These are phyloP conservation scores for Rhynchospora pubera DNA, from an alignment of 176 grass and related monocot species.

Conservation along the genomic window DNA sequence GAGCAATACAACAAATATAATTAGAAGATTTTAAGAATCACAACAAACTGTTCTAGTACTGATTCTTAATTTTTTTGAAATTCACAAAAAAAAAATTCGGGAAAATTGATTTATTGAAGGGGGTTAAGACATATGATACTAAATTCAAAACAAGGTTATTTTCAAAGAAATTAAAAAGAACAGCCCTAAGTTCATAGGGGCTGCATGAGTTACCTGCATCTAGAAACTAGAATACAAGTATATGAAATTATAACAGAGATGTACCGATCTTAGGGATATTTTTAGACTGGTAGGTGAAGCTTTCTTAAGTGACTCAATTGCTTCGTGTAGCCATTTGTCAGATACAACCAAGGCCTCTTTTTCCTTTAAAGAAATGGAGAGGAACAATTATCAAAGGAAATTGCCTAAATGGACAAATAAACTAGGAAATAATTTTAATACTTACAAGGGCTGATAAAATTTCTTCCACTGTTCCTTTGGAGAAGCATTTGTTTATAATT, in stretches of 20 bases:
- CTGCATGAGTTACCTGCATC: not conserved
- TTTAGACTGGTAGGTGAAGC: slow-evolving; percentile 87
- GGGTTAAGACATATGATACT: not conserved
- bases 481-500: slow-evolving; percentile 91
- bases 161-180: not conserved
- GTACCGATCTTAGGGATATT: slow-evolving; percentile 82
- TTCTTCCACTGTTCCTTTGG: slow-evolving; percentile 81
- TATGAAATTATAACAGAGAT: slow-evolving; percentile 11
- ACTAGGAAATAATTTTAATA: slow-evolving; percentile 22
- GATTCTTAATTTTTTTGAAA: not conserved
- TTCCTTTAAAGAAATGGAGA: slow-evolving; percentile 45
- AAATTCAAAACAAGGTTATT: not conserved
- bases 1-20: not conserved
- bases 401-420: not conserved
- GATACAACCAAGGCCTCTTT: slow-evolving; percentile 39
- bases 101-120: not conserved
- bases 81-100: too few relatives aligned
- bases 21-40: not conserved
- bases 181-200: not conserved
- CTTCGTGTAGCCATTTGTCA: slow-evolving; percentile 47
- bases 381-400: slow-evolving; percentile 20
- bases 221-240: not conserved
- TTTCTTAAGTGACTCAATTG: slow-evolving; percentile 66
- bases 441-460: slow-evolving; percentile 89
- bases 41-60: not conserved